Percentiles rank a stretch among this genome's conserved stretches.
Conservation (phyloP, 495 filamentous ascomycete species). For the Penicillium pancosmium region DNA sequence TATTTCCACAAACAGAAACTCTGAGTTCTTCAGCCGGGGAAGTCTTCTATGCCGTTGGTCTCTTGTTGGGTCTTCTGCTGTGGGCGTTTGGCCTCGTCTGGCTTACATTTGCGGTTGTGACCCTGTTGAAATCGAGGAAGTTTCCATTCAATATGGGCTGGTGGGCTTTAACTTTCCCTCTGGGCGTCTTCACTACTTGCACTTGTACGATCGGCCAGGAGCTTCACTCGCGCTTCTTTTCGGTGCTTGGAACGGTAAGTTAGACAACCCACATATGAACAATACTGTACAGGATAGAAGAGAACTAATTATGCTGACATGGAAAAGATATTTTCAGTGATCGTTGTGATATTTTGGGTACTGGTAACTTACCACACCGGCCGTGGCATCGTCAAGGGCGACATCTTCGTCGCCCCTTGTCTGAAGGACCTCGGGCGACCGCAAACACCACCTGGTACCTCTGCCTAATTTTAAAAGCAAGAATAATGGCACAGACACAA, state of each 20-base stretch:
- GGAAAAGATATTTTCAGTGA: conserved; percentile 48
- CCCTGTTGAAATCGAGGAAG: conserved; percentile 33
- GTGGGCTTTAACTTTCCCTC: conserved; percentile 68
- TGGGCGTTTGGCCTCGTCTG: conserved; percentile 67
- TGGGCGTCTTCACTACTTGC: conserved; percentile 55
- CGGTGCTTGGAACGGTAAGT: conserved; percentile 51
- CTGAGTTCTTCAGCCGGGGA: conserved; percentile 47
- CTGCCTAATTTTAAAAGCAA: background rate
- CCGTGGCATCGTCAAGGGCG: conserved; percentile 43
- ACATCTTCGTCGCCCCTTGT: conserved; percentile 56
- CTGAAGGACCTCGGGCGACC: conserved; percentile 41
- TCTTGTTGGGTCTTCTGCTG: conserved; percentile 53
- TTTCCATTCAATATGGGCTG: conserved; percentile 71
- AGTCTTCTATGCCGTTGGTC: conserved; percentile 56
- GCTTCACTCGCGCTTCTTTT: conserved; percentile 55
- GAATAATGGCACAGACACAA: background rate
- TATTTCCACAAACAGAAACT: conserved; percentile 54
- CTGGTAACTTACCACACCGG: conserved; percentile 49
- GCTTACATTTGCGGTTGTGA: conserved; percentile 57
- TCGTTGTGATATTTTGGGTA: conserved; percentile 55
- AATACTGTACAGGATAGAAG: background rate
- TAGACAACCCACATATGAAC: conserved; percentile 3
- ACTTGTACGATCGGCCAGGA: conserved; percentile 54
- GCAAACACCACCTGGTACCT: background rate
- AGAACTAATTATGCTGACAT: background rate